A percentile compares a stretch with the other conserved stretches of the same genome.
phyloP scores from a whole-genome alignment of 2,329 filamentous ascomycete genomes.

The Penicillium corylophilum region DNA sequence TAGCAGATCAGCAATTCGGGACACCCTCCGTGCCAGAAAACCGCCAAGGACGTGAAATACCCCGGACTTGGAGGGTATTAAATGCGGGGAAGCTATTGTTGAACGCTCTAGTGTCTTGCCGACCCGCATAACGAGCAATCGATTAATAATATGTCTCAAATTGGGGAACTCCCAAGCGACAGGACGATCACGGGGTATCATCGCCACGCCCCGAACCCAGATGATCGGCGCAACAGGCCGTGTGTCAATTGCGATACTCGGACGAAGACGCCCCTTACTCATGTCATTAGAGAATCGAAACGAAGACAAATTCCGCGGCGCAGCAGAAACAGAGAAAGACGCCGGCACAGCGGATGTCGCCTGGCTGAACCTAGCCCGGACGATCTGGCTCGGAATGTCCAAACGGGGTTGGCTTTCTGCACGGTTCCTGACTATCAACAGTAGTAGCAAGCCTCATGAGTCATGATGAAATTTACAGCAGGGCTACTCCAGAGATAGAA shows the following conservation, averaged over 20 bases:
- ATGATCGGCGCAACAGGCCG: background rate
- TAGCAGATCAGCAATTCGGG: background rate
- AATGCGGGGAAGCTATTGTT: background rate
- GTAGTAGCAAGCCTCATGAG: background rate
- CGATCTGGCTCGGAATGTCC: conserved; percentile 9
- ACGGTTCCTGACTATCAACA: conserved; percentile 14
- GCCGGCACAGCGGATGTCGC: background rate
- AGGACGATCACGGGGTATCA: background rate
- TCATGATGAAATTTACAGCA: background rate
- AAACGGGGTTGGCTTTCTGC: conserved; percentile 6
- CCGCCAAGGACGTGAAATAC: background rate
- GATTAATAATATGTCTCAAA: background rate
- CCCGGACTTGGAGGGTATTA: background rate
- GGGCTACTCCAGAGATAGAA: background rate
- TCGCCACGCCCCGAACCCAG: background rate
- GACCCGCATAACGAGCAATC: background rate
- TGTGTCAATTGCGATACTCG: background rate
- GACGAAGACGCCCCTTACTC: background rate
- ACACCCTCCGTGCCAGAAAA: background rate
- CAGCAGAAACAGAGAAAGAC: background rate
- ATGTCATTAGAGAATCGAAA: background rate
- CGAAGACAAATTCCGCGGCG: background rate
- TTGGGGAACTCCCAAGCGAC: background rate
- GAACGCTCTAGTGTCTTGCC: background rate
- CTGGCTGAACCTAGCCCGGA: background rate